Evolutionary conservation across 805 yeast species (phyloP).

Genomic region (Suhomyces canberraensis): DNA sequence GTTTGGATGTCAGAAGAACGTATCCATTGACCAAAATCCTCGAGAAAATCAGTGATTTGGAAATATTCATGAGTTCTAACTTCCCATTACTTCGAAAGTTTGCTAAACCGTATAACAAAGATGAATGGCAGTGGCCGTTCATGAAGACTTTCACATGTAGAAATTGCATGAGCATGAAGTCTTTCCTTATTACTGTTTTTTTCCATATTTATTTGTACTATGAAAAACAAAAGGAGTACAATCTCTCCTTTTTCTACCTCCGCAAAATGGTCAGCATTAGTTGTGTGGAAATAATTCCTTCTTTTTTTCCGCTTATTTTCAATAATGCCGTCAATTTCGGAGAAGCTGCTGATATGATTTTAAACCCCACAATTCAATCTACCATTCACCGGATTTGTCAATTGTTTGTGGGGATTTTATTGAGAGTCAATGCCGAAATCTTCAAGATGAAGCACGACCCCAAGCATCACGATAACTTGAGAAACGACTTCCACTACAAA

Average conservation of each 20-base stretch:
- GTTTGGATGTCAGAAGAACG: constrained; percentile 17
- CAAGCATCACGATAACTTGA: constrained; percentile 18
- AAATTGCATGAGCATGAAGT: constrained; percentile 14
- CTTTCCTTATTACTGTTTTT: constrained; percentile 24
- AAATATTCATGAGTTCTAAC: neutral
- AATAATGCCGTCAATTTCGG: constrained; percentile 36
- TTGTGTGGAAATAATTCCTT: constrained; percentile 29
- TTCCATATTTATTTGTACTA: constrained; percentile 39
- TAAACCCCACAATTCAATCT: constrained; percentile 38
- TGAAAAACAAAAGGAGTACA: constrained; percentile 24
- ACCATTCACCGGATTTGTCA: constrained; percentile 28
- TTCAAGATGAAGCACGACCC: constrained; percentile 16
- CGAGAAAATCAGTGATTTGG: constrained; percentile 6
- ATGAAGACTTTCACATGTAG: constrained; percentile 13
- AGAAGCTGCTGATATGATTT: constrained; percentile 34
- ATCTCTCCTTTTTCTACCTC: constrained; percentile 32
- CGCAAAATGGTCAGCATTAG: constrained; percentile 25
- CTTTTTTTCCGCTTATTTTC: constrained; percentile 27
- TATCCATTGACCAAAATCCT: constrained; percentile 19
- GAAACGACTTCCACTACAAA: constrained; percentile 15
- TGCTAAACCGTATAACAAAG: constrained; percentile 5
- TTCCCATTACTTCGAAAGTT: constrained; percentile 1
- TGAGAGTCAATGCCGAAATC: constrained; percentile 23
- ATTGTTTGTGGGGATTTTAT: constrained; percentile 20
- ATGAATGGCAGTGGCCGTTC: constrained; percentile 5